A percentile compares a stretch with the other conserved stretches of the same genome.
Conservation (phyloP, 1,284 basidiomycete species). For the Violaceomyces palustris region DNA sequence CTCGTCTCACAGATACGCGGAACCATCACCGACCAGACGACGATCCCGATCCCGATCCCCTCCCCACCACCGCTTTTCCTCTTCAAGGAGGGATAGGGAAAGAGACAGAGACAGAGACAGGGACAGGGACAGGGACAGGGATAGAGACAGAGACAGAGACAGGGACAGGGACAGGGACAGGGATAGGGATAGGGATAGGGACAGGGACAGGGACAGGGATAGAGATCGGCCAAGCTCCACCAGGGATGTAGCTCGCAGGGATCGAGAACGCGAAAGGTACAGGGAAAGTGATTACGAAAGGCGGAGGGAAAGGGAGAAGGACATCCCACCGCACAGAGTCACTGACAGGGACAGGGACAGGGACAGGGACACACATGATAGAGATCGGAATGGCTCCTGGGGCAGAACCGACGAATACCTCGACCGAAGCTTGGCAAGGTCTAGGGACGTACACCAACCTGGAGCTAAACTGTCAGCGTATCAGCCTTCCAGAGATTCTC, state of each 20-base stretch:
- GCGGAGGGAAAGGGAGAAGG: too few relatives aligned
- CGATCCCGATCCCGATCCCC: constrained; percentile 34
- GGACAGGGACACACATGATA: too few relatives aligned
- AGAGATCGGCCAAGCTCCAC: background rate
- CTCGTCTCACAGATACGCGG: constrained; percentile 16
- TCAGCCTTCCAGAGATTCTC: too few relatives aligned
- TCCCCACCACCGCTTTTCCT: constrained; percentile 9
- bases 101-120: constrained; percentile 1
- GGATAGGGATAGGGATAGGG: constrained; percentile 6
- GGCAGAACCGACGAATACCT: too few relatives aligned
- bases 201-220: constrained; percentile 2
- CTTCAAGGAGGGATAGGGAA: constrained; percentile 17
- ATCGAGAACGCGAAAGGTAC: too few relatives aligned
- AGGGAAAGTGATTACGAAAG: too few relatives aligned
- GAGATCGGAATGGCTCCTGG: too few relatives aligned
- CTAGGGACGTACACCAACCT: too few relatives aligned
- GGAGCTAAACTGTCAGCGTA: too few relatives aligned
- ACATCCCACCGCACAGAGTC: too few relatives aligned
- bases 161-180: constrained; percentile 12
- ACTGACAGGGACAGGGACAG: too few relatives aligned
- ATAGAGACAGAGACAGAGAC: constrained; percentile 5
- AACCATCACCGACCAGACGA: constrained; percentile 30
- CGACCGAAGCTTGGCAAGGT: too few relatives aligned
- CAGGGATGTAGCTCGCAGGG: background rate
- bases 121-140: constrained; percentile 3